Conservation (phyloP, 2,329 filamentous ascomycete species). For the Stemphylium lycopersici region DNA sequence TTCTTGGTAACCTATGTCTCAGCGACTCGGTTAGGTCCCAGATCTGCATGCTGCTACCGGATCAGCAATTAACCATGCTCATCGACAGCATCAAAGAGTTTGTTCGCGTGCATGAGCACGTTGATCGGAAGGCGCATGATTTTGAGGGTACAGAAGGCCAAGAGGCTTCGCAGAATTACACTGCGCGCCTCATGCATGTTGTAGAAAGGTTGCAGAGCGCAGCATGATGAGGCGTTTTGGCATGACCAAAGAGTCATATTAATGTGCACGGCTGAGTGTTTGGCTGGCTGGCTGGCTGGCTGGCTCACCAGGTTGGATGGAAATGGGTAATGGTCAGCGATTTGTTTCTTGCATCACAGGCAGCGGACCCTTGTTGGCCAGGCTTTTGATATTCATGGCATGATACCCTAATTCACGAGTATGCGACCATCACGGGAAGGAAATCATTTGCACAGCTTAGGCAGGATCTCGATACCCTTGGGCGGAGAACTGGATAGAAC, state of each 20-base stretch:
- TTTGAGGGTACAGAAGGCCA: conserved; percentile 57
- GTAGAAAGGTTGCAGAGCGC: conserved; percentile 52
- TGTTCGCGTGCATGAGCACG: conserved; percentile 63
- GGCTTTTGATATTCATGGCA: conserved; percentile 1
- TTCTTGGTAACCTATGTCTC: conserved; percentile 81
- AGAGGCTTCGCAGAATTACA: conserved; percentile 57
- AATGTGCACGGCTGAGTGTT: too few relatives aligned
- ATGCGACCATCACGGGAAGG: not conserved
- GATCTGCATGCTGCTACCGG: conserved; percentile 53
- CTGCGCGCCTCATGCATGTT: conserved; percentile 60
- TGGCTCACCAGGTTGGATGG: not conserved
- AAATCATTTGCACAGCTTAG: not conserved
- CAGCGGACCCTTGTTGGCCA: not conserved
- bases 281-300: not conserved
- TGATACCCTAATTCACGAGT: conserved; percentile 6
- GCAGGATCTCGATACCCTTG: not conserved
- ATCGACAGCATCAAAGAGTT: conserved; percentile 68
- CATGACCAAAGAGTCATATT: not conserved
- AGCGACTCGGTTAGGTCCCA: conserved; percentile 53
- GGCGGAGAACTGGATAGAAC: not conserved
- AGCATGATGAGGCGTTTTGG: conserved; percentile 9
- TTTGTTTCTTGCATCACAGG: not conserved
- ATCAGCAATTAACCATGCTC: conserved; percentile 57
- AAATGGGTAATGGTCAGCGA: not conserved
- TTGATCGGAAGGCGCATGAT: conserved; percentile 57